Evolutionary conservation across 768 basidiomycete genomes (phyloP).

Genomic region (Suillus hirtellus): DNA sequence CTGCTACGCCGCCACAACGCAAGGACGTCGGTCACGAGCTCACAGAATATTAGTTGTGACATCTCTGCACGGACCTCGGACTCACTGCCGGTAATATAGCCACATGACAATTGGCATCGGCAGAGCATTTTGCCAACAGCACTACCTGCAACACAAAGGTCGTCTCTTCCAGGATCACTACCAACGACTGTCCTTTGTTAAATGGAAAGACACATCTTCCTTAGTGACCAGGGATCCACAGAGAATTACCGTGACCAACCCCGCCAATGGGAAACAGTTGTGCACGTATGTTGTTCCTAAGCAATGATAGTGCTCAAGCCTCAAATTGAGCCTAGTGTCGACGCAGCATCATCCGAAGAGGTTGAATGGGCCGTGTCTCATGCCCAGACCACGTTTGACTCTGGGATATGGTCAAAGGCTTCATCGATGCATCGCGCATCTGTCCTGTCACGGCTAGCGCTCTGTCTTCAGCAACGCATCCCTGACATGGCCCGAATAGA

Average conservation of each 20-base stretch:
- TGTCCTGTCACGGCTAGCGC: constrained; percentile 65
- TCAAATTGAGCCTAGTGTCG: constrained; percentile 43
- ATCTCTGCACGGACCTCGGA: too few species aligned
- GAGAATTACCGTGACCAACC: constrained; percentile 62
- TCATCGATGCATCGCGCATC: constrained; percentile 59
- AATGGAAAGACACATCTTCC: not conserved
- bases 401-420: constrained; percentile 73
- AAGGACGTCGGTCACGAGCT: too few species aligned
- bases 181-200: constrained; percentile 1
- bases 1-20: too few species aligned
- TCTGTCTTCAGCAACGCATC: constrained; percentile 55
- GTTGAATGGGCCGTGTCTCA: constrained; percentile 51
- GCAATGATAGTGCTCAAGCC: constrained; percentile 6
- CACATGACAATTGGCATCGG: too few species aligned
- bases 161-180: constrained; percentile 14
- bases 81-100: too few species aligned
- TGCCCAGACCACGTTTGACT: constrained; percentile 60
- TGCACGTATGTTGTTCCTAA: constrained; percentile 39
- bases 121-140: too few species aligned
- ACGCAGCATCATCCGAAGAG: constrained; percentile 49
- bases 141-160: not conserved
- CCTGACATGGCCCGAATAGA: constrained; percentile 65
- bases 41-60: too few species aligned
- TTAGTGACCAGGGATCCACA: not conserved
- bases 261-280: constrained; percentile 63